Percentiles rank a stretch among this genome's conserved stretches.
These are phyloP conservation scores for Trichoderma breve DNA, from an alignment of 2,329 filamentous ascomycete genomes.

Conservation along the genomic window DNA sequence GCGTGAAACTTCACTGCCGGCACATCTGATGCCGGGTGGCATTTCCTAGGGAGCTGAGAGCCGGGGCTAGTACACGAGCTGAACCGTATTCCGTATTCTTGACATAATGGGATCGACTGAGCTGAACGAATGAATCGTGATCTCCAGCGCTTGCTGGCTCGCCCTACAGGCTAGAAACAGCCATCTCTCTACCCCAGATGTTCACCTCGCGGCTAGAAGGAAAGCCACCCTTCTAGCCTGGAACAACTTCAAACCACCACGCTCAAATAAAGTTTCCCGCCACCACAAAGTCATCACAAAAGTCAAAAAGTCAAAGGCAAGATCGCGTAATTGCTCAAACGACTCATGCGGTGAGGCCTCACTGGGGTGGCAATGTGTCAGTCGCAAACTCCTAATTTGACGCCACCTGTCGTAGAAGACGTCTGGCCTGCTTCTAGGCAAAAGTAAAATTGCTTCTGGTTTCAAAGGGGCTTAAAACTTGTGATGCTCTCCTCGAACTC, in stretches of 20 bases:
- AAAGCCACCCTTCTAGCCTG: not conserved
- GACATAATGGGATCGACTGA: not conserved
- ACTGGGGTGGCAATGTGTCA: not conserved
- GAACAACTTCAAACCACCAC: not conserved
- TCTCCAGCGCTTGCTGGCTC: not conserved
- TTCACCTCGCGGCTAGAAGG: not conserved
- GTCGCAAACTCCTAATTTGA: not conserved
- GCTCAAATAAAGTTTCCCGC: not conserved
- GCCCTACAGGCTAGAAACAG: not conserved
- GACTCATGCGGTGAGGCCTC: not conserved
- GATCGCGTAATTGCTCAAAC: not conserved
- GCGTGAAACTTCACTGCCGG: no score
- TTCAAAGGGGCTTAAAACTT: not conserved
- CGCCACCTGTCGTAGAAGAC: not conserved
- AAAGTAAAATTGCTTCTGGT: not conserved
- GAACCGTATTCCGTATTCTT: not conserved
- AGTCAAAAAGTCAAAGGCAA: not conserved
- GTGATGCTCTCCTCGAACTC: not conserved
- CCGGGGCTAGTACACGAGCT: not conserved
- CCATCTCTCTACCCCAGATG: not conserved
- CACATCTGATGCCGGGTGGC: no score
- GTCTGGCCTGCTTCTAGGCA: slow-evolving; percentile 7
- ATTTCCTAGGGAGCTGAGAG: no score
- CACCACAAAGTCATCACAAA: not conserved
- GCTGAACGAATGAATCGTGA: not conserved